phyloP scores from a whole-genome alignment of 2,329 filamentous ascomycete species.

The Neofusicoccum sp. region DNA sequence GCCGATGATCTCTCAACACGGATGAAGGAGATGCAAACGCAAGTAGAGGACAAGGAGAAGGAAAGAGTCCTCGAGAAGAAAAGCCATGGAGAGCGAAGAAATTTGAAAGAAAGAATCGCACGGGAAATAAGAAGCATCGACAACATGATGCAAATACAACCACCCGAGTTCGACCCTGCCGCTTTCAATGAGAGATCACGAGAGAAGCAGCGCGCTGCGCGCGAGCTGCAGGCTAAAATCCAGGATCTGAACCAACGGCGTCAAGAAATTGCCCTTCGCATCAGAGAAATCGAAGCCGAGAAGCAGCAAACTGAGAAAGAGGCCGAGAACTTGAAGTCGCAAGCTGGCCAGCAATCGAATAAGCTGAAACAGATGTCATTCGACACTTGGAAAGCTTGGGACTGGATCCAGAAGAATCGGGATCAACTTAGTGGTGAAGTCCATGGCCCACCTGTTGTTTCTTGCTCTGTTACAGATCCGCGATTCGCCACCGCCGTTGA shows the following conservation, averaged over 20 bases:
- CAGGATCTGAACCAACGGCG: slow-evolving; percentile 11
- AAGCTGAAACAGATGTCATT: slow-evolving; percentile 60
- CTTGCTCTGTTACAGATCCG: slow-evolving; percentile 74
- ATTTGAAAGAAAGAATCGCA: slow-evolving; percentile 16
- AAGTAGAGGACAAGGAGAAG: slow-evolving; percentile 36
- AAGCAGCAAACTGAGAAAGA: slow-evolving; percentile 19
- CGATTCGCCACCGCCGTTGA: slow-evolving; percentile 64
- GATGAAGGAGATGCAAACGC: slow-evolving; percentile 45
- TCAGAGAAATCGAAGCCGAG: slow-evolving; percentile 25
- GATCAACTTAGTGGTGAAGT: slow-evolving; percentile 70
- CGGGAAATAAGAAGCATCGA: slow-evolving; percentile 53
- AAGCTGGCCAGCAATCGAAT: slow-evolving; percentile 69
- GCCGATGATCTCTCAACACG: slow-evolving; percentile 26
- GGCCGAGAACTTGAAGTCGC: slow-evolving; percentile 64
- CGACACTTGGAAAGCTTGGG: slow-evolving; percentile 70
- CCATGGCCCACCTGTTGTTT: slow-evolving; percentile 76
- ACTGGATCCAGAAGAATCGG: slow-evolving; percentile 76
- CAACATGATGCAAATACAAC: slow-evolving; percentile 58
- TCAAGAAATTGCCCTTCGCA: slow-evolving; percentile 25
- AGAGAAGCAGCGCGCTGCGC: slow-evolving; percentile 50
- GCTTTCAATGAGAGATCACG: slow-evolving; percentile 72
- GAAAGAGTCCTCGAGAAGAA: slow-evolving; percentile 42
- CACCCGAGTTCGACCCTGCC: slow-evolving; percentile 65
- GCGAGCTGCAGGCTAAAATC: slow-evolving; percentile 49
- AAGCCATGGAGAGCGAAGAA: slow-evolving; percentile 30